Conservation (phyloP, 305 asterid genomes). For the Solanum hybrid region DNA sequence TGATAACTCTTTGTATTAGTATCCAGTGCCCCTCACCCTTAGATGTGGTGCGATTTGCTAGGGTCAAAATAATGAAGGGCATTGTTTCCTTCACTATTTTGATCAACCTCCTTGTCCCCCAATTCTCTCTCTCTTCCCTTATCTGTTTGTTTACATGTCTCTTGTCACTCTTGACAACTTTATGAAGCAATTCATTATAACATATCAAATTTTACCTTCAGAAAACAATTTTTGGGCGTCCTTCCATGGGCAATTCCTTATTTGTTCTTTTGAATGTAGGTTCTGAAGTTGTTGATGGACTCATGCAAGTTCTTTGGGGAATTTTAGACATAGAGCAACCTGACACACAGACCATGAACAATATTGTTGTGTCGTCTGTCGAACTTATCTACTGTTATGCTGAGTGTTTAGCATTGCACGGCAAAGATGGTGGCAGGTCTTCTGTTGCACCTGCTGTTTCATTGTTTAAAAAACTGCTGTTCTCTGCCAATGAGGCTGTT, state of each 20-base stretch:
- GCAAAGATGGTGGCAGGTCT: conserved; percentile 50
- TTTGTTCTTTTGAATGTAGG: conserved; percentile 44
- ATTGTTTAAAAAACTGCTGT: conserved; percentile 66
- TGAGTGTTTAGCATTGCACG: conserved; percentile 81
- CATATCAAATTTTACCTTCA: background rate
- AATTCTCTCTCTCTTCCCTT: background rate
- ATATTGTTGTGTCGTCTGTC: conserved; percentile 80
- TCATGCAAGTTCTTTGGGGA: conserved; percentile 99
- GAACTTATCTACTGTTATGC: conserved; percentile 94
- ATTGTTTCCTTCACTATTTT: background rate
- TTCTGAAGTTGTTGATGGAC: conserved; percentile 87
- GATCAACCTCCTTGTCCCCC: background rate
- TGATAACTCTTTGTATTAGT: background rate
- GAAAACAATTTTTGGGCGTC: background rate
- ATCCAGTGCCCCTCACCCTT: background rate
- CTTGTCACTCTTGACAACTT: background rate
- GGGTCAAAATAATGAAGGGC: background rate
- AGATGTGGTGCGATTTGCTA: background rate
- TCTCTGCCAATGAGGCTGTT: conserved; percentile 90
- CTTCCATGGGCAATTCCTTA: background rate
- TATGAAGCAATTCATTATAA: background rate
- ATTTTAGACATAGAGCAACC: conserved; percentile 97
- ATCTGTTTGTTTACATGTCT: background rate
- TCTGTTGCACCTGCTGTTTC: conserved; percentile 87
- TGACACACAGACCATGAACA: conserved; percentile 88